Conservation (phyloP, 176 grass and related monocot genomes). For the Carex parvula region DNA sequence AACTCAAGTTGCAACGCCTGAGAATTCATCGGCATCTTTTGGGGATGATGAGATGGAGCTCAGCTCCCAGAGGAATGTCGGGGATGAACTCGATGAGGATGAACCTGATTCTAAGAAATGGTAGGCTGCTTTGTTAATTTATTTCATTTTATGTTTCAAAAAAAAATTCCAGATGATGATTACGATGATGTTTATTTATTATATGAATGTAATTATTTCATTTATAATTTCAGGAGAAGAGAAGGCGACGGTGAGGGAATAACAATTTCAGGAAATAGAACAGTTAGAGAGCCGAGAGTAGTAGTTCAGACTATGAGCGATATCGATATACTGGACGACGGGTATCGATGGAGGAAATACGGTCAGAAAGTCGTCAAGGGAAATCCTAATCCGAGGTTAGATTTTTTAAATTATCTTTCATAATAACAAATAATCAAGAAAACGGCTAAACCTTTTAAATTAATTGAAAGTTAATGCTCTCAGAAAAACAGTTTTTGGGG, state of each 20-base stretch:
- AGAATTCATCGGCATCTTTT: conserved; percentile 76
- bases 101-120: conserved; percentile 84
- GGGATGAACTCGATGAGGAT: conserved; percentile 56
- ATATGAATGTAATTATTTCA: neutral
- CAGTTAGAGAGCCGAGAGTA: conserved; percentile 78
- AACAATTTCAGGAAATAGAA: conserved; percentile 57
- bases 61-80: conserved; percentile 28
- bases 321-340: conserved; percentile 95
- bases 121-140: conserved; percentile 27
- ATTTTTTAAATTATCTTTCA: neutral
- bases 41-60: conserved; percentile 59
- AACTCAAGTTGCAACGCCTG: conserved; percentile 42
- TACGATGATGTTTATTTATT: neutral
- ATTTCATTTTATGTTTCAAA: neutral
- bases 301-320: conserved; percentile 94
- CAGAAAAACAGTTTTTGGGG: neutral
- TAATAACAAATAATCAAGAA: neutral
- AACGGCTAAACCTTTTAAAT: neutral
- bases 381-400: conserved; percentile 79
- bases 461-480: neutral
- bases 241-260: conserved; percentile 52
- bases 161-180: neutral
- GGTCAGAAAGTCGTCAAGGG: conserved; percentile 98
- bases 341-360: conserved; percentile 94
- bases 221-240: conserved; percentile 47